Percentiles rank a stretch among this genome's conserved stretches.
Evolutionary conservation across 805 yeast genomes (phyloP).

Genomic region (Starmerella potacharoeniae): DNA sequence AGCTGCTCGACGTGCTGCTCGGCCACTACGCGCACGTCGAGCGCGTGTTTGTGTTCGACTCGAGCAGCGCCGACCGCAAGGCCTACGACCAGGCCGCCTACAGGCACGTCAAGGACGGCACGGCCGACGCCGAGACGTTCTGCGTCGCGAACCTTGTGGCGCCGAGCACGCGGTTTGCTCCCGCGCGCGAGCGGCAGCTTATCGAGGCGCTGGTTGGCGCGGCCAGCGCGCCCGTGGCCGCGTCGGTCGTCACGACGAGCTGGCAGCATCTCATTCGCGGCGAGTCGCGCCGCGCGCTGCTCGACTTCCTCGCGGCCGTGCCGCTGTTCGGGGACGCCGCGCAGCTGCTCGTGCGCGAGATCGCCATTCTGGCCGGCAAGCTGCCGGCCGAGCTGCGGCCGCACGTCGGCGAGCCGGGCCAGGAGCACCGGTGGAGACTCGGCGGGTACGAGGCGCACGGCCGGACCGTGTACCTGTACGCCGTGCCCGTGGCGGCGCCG

Average conservation of each 20-base stretch:
- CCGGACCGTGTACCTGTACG: conserved; percentile 2
- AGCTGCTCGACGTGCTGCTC: conserved; percentile 17
- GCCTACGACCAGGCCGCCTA: conserved; percentile 3
- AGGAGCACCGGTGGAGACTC: neutral
- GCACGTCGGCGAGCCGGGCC: conserved; percentile 3
- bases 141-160: conserved; percentile 1
- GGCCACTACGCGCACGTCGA: conserved; percentile 10
- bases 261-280: conserved; percentile 6
- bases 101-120: conserved; percentile 7
- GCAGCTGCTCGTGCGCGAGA: neutral
- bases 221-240: neutral
- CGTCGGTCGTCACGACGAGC: conserved; percentile 1
- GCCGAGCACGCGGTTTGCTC: conserved; percentile 4
- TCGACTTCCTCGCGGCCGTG: neutral
- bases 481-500: neutral
- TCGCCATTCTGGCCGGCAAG: conserved; percentile 4
- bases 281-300: conserved; percentile 3
- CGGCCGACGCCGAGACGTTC: conserved; percentile 12
- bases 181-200: conserved; percentile 17
- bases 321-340: neutral
- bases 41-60: conserved; percentile 16
- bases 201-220: conserved; percentile 9
- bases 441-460: conserved; percentile 4
- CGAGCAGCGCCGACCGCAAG: conserved; percentile 10
- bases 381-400: conserved; percentile 7